phyloP scores from a whole-genome alignment of 2,329 filamentous ascomycete species.

The Atkinsonella hypoxylon region DNA sequence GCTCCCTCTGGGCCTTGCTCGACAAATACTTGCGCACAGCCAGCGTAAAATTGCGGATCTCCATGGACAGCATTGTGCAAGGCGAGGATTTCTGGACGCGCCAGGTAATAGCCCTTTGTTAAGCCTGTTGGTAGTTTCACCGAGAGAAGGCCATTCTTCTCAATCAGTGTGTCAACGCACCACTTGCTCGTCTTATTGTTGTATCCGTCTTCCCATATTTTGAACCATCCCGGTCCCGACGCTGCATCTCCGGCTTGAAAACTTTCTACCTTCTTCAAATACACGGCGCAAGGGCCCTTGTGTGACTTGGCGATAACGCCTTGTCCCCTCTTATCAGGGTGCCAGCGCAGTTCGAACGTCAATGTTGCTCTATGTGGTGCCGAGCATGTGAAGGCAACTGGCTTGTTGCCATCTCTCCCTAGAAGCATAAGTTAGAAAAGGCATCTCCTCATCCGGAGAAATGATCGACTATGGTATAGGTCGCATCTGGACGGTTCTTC shows the following conservation, averaged over 20 bases:
- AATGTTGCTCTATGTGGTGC: slow-evolving; percentile 41
- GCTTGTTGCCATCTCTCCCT: slow-evolving; percentile 31
- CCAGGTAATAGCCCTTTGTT: slow-evolving; percentile 56
- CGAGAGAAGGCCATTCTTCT: slow-evolving; percentile 50
- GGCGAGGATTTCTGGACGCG: slow-evolving; percentile 57
- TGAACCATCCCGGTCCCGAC: slow-evolving; percentile 62
- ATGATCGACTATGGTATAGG: too few relatives aligned
- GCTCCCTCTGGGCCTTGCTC: slow-evolving; percentile 31
- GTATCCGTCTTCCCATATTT: slow-evolving; percentile 62
- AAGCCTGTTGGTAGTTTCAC: slow-evolving; percentile 50
- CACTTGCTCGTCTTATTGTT: slow-evolving; percentile 42
- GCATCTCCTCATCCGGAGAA: not conserved
- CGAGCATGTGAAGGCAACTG: slow-evolving; percentile 37
- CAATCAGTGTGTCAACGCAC: slow-evolving; percentile 60
- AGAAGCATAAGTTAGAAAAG: not conserved
- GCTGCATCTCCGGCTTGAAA: slow-evolving; percentile 36
- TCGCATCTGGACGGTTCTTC: not conserved
- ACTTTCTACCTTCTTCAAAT: slow-evolving; percentile 56
- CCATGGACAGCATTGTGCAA: slow-evolving; percentile 48
- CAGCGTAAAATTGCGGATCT: slow-evolving; percentile 61
- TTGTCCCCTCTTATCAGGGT: slow-evolving; percentile 40
- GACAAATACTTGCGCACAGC: slow-evolving; percentile 61
- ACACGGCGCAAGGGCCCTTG: slow-evolving; percentile 60
- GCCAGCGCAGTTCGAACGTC: slow-evolving; percentile 55
- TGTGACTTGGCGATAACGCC: slow-evolving; percentile 48